A percentile compares a stretch with the other conserved stretches of the same genome.
Conservation (phyloP, 2,329 filamentous ascomycete genomes). For the Alternaria conjuncta region DNA sequence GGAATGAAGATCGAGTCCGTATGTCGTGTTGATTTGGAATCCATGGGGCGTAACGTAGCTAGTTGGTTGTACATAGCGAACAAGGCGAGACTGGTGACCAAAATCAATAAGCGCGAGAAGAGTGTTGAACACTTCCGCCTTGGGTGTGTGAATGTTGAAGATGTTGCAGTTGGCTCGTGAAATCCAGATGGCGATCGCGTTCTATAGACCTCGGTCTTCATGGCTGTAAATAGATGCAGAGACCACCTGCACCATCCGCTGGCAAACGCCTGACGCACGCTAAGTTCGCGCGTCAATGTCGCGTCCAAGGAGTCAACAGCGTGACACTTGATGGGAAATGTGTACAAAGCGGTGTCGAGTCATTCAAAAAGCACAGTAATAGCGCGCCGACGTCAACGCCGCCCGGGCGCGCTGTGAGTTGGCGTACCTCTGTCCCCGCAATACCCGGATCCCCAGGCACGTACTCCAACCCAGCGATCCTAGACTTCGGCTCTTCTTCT, state of each 20-base stretch:
- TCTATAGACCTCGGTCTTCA: slow-evolving; percentile 28
- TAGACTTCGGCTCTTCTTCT: neutral
- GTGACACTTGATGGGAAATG: slow-evolving; percentile 1
- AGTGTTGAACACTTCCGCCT: slow-evolving; percentile 29
- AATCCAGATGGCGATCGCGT: slow-evolving; percentile 1
- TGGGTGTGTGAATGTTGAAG: slow-evolving; percentile 22
- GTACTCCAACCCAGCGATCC: neutral
- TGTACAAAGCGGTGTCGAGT: neutral
- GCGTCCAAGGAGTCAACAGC: slow-evolving; percentile 2
- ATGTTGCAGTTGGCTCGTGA: neutral
- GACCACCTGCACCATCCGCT: slow-evolving; percentile 15
- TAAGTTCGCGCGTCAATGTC: slow-evolving; percentile 20
- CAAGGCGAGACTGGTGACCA: slow-evolving; percentile 11
- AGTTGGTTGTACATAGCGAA: slow-evolving; percentile 7
- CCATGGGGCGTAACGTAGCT: slow-evolving; percentile 17
- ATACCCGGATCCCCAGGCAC: slow-evolving; percentile 8
- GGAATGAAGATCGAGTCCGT: slow-evolving; percentile 42
- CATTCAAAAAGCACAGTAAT: slow-evolving; percentile 1
- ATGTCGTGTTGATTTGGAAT: slow-evolving; percentile 19
- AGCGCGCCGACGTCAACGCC: slow-evolving; percentile 10
- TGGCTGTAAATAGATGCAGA: slow-evolving; percentile 24
- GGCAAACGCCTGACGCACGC: slow-evolving; percentile 11
- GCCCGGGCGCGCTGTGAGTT: slow-evolving; percentile 7
- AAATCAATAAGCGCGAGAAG: slow-evolving; percentile 15
- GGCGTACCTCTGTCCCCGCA: slow-evolving; percentile 17